These are phyloP conservation scores for Gossypium rotundifolium DNA, from an alignment of 345 rosid genomes.

Conservation along the genomic window DNA sequence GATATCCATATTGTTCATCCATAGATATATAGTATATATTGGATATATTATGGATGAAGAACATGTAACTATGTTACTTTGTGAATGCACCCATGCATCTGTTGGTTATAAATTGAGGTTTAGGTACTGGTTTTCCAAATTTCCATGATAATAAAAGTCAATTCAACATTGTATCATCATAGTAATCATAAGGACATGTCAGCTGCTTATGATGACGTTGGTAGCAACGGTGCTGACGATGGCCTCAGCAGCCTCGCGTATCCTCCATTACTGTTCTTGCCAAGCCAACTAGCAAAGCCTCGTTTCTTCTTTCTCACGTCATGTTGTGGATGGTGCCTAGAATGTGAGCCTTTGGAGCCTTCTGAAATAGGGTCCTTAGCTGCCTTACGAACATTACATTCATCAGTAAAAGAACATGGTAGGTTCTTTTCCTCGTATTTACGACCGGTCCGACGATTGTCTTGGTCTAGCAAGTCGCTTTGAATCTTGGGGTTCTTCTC, in stretches of 20 bases:
- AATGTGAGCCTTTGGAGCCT: background rate
- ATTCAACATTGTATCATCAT: conserved; percentile 14
- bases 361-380: background rate
- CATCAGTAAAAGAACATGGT: background rate
- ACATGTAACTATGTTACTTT: background rate
- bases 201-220: background rate
- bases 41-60: background rate
- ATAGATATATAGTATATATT: no score
- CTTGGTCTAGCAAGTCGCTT: background rate
- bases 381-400: background rate
- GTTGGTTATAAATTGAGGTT: background rate
- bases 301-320: background rate
- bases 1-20: no score
- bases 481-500: conserved; percentile 10
- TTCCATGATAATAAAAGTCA: background rate
- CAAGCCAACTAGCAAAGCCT: background rate
- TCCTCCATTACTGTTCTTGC: background rate
- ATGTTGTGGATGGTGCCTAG: background rate
- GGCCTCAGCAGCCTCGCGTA: background rate
- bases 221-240: background rate
- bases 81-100: conserved; percentile 26
- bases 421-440: background rate
- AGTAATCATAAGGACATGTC: conserved; percentile 10
- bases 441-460: background rate
- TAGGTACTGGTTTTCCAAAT: no score